These are phyloP conservation scores for Colletotrichum sojae DNA, from an alignment of 2,329 filamentous ascomycete species.

Conservation along the genomic window DNA sequence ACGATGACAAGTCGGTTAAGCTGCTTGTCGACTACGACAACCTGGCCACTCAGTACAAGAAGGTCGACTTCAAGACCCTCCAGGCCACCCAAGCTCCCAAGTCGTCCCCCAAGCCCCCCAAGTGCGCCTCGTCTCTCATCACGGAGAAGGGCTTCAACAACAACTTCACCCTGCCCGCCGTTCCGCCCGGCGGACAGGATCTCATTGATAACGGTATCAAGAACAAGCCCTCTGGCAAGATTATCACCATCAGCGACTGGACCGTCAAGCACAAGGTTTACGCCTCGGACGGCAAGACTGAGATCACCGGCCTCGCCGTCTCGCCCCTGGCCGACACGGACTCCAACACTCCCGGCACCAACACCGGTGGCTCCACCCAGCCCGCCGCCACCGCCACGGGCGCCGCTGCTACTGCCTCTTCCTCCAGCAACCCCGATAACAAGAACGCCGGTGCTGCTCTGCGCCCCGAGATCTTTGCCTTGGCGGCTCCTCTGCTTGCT, in stretches of 20 bases:
- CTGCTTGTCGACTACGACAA: slow-evolving; percentile 79
- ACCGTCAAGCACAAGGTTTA: slow-evolving; percentile 64
- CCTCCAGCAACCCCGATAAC: slow-evolving; percentile 47
- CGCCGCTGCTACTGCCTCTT: slow-evolving; percentile 22
- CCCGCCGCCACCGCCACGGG: slow-evolving; percentile 38
- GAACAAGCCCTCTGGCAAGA: slow-evolving; percentile 73
- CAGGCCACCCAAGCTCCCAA: slow-evolving; percentile 72
- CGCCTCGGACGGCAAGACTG: slow-evolving; percentile 55
- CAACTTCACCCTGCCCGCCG: slow-evolving; percentile 82
- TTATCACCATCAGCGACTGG: slow-evolving; percentile 78
- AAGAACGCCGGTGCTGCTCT: slow-evolving; percentile 37
- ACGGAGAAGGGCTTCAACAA: slow-evolving; percentile 76
- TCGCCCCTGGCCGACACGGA: slow-evolving; percentile 59
- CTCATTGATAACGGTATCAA: slow-evolving; percentile 84
- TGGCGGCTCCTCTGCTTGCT: slow-evolving; percentile 38
- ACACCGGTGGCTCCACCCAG: slow-evolving; percentile 47
- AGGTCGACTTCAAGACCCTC: slow-evolving; percentile 79
- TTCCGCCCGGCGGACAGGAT: slow-evolving; percentile 76
- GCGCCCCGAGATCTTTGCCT: slow-evolving; percentile 31
- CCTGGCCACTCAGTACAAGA: slow-evolving; percentile 81
- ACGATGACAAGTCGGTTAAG: slow-evolving; percentile 68
- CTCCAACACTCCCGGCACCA: slow-evolving; percentile 62
- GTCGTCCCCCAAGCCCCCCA: slow-evolving; percentile 66
- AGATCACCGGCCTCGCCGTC: slow-evolving; percentile 63
- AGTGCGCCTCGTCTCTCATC: slow-evolving; percentile 78